phyloP scores from a whole-genome alignment of 1,139 yeast genomes.

The Suhomyces coccinellae region DNA sequence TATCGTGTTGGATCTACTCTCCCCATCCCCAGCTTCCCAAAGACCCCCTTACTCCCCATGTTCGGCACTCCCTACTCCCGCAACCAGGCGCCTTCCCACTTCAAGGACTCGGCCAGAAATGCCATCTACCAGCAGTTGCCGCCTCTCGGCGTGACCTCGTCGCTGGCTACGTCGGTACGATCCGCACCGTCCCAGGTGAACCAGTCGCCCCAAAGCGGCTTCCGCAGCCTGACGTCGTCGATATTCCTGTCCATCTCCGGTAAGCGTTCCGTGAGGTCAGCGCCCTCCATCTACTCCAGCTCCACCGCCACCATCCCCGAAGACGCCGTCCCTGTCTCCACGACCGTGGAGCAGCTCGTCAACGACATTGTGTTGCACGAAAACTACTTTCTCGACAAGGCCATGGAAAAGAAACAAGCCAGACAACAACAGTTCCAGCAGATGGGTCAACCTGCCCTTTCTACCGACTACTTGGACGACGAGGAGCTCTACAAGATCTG shows the following conservation, averaged over 20 bases:
- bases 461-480: slow-evolving; percentile 21
- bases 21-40: background rate
- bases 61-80: slow-evolving; percentile 43
- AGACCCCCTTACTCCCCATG: slow-evolving; percentile 22
- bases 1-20: background rate
- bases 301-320: slow-evolving; percentile 52
- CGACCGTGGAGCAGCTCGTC: slow-evolving; percentile 47
- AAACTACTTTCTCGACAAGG: slow-evolving; percentile 27
- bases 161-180: slow-evolving; percentile 23
- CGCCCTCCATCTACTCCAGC: slow-evolving; percentile 45
- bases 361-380: slow-evolving; percentile 48
- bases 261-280: slow-evolving; percentile 43
- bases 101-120: slow-evolving; percentile 47
- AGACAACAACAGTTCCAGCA: slow-evolving; percentile 13
- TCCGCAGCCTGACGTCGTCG: slow-evolving; percentile 33
- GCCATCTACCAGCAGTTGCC: slow-evolving; percentile 50
- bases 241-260: slow-evolving; percentile 33
- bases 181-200: slow-evolving; percentile 16
- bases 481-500: slow-evolving; percentile 41
- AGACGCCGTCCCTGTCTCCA: slow-evolving; percentile 45
- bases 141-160: slow-evolving; percentile 27
- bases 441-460: slow-evolving; percentile 6
- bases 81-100: slow-evolving; percentile 43
- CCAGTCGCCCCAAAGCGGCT: slow-evolving; percentile 13
- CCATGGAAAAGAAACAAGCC: slow-evolving; percentile 9